Evolutionary conservation across 202 grass and related monocot genomes (phyloP).

Genomic region (Panicum hallii): DNA sequence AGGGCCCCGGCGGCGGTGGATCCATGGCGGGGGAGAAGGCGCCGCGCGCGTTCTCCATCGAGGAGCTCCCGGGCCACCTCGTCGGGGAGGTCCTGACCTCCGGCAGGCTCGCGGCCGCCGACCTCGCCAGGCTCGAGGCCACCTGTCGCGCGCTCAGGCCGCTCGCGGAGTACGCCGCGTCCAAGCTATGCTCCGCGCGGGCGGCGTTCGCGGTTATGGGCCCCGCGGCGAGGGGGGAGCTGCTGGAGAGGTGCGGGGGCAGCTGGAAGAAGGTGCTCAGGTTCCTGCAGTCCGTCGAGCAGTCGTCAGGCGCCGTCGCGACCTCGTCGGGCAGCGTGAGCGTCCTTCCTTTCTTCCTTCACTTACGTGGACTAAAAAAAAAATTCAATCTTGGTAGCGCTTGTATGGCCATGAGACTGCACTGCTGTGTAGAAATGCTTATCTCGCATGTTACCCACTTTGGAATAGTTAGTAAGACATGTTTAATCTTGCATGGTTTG

Average conservation of each 20-base stretch:
- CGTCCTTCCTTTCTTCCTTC: neutral
- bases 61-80: slow-evolving; percentile 83
- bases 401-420: neutral
- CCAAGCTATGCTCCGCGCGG: slow-evolving; percentile 64
- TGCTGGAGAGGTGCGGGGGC: slow-evolving; percentile 71
- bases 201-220: slow-evolving; percentile 57
- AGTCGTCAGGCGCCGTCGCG: slow-evolving; percentile 72
- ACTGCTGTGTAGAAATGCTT: neutral
- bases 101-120: slow-evolving; percentile 64
- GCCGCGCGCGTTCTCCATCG: slow-evolving; percentile 65
- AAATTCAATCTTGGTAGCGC: neutral
- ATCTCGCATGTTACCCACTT: neutral
- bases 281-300: slow-evolving; percentile 91
- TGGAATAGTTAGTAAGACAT: neutral
- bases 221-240: slow-evolving; percentile 49
- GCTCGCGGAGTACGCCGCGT: slow-evolving; percentile 79
- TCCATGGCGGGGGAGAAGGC: slow-evolving; percentile 67
- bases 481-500: slow-evolving; percentile 18
- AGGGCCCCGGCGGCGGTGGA: slow-evolving; percentile 27
- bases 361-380: neutral
- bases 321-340: slow-evolving; percentile 87
- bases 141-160: slow-evolving; percentile 80
- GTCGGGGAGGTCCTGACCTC: slow-evolving; percentile 80
- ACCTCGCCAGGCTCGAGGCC: slow-evolving; percentile 78
- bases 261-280: slow-evolving; percentile 97